A percentile compares a stretch with the other conserved stretches of the same genome.
These are phyloP conservation scores for Calendula officinalis DNA, from an alignment of 129 eudicot species.

Conservation along the genomic window DNA sequence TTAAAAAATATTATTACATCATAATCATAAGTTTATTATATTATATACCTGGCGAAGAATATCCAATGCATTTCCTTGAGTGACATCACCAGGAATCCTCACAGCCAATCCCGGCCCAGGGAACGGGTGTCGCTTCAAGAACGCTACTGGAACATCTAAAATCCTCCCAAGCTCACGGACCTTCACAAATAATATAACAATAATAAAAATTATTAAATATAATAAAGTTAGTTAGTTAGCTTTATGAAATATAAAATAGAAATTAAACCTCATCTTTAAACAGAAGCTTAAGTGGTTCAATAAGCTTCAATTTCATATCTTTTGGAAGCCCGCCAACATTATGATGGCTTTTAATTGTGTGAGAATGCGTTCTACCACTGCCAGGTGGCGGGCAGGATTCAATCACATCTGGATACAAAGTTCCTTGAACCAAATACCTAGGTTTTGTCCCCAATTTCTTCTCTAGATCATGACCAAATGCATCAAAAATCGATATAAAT, in stretches of 20 bases:
- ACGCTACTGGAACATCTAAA: conserved; percentile 65
- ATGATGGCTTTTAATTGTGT: conserved; percentile 95
- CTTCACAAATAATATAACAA: conserved; percentile 24
- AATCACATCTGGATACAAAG: conserved; percentile 92
- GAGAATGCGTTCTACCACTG: conserved; percentile 88
- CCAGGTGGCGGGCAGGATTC: conserved; percentile 99
- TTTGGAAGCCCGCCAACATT: conserved; percentile 97
- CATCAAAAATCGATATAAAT: conserved; percentile 80
- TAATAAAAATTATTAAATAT: not conserved
- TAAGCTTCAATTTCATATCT: conserved; percentile 94
- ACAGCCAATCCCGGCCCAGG: conserved; percentile 99
- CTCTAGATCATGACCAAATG: conserved; percentile 82
- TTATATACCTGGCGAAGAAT: conserved; percentile 71
- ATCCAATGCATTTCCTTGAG: conserved; percentile 85
- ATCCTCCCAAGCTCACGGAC: conserved; percentile 93
- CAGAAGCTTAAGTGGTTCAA: conserved; percentile 89
- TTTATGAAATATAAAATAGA: not conserved
- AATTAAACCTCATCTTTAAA: conserved; percentile 86
- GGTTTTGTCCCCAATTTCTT: conserved; percentile 70
- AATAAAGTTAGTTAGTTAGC: not conserved
- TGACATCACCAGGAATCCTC: conserved; percentile 87
- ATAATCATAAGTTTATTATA: not conserved
- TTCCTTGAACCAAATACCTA: conserved; percentile 90
- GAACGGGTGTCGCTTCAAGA: conserved; percentile 90
- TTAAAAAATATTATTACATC: not conserved